Evolutionary conservation across 768 basidiomycete species (phyloP).

Genomic region (Tylopilus subfusipes): DNA sequence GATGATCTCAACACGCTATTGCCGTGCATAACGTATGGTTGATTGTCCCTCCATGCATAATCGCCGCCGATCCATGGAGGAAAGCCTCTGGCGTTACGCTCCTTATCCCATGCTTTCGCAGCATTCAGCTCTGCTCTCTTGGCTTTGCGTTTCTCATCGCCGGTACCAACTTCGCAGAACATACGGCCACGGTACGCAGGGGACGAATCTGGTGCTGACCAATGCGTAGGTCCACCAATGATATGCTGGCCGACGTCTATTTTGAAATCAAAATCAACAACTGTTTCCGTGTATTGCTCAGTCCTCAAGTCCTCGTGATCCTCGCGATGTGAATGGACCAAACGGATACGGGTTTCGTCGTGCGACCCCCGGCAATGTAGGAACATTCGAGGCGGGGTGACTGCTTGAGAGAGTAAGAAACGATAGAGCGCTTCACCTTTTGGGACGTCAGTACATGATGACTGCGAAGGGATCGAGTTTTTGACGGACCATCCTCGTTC

Average conservation of each 20-base stretch:
- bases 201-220: constrained; percentile 59
- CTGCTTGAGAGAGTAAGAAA: constrained; percentile 61
- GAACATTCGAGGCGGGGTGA: constrained; percentile 40
- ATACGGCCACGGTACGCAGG: constrained; percentile 65
- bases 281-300: constrained; percentile 55
- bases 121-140: constrained; percentile 40
- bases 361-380: constrained; percentile 56
- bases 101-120: constrained; percentile 42
- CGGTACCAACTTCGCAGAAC: constrained; percentile 51
- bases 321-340: constrained; percentile 36
- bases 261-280: constrained; percentile 68
- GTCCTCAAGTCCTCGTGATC: constrained; percentile 35
- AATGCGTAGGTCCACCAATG: constrained; percentile 44
- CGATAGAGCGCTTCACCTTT: constrained; percentile 70
- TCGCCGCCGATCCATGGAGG: constrained; percentile 45
- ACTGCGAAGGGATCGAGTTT: neutral
- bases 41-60: constrained; percentile 33
- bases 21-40: constrained; percentile 23
- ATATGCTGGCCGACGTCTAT: constrained; percentile 51
- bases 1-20: constrained; percentile 45
- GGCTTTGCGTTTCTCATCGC: constrained; percentile 37
- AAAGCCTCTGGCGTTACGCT: constrained; percentile 46
- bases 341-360: constrained; percentile 47
- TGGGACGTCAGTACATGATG: constrained; percentile 4
- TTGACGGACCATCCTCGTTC: constrained; percentile 54